Conservation (phyloP, 306 rosid genomes). For the Malus asiatica region DNA sequence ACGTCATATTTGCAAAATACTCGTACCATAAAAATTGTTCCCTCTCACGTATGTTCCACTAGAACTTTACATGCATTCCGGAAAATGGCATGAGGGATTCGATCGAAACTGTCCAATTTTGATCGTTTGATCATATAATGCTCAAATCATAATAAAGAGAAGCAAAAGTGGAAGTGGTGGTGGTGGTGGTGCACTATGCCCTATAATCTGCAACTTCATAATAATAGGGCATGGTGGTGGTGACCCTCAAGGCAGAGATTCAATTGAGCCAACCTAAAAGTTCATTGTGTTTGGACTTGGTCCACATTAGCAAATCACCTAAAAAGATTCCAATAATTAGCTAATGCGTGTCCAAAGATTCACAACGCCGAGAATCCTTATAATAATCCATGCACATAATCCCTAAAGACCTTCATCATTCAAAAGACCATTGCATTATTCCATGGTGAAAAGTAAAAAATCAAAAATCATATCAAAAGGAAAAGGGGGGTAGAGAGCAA, state of each 20-base stretch:
- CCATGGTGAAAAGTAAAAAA: neutral
- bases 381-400: neutral
- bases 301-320: conserved; percentile 8
- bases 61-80: neutral
- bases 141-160: neutral
- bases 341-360: neutral
- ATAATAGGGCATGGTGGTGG: neutral
- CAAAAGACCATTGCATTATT: neutral
- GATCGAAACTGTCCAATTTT: neutral
- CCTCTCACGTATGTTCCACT: neutral
- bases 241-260: neutral
- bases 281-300: neutral
- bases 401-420: neutral
- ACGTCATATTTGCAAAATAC: fast-evolving
- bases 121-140: neutral
- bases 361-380: neutral
- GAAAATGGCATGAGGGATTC: neutral
- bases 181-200: neutral
- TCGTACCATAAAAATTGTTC: neutral
- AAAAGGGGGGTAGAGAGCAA: neutral
- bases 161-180: neutral
- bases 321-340: conserved; percentile 1
- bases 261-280: neutral
- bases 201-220: neutral
- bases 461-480: neutral